Evolutionary conservation across 2,329 filamentous ascomycete species (phyloP), one percentile per base, ranked within the genome.

Genomic region (Teratosphaeria pseudoeucalypti): DNA sequence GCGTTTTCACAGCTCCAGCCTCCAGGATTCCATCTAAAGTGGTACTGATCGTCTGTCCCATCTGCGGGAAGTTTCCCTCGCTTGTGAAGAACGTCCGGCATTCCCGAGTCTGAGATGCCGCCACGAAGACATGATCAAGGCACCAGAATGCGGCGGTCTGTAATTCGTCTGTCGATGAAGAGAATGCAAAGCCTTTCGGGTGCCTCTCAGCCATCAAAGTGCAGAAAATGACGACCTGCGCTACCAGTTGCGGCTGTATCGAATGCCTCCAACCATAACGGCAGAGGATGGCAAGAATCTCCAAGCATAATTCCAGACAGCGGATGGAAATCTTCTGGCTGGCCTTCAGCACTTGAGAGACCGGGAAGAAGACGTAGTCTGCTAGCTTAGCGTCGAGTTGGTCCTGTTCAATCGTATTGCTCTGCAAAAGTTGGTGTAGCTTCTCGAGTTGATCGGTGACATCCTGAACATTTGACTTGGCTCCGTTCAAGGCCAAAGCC

Each of bases 341-440:
- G 63, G 85, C 82, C 60, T 90, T 86, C 67, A 99, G 86, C 47
- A 97, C 84, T 66, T 94, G 88, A 0, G 90, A 91, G 0, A 99
- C 78, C 0, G 94, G 94, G 63, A 96, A 96, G 78, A 97, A 97
- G 69, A 89, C 82, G 78, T 97, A 99, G 76, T 96, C 92, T 14
- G 92, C 90, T 19, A 97, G 77, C 71, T 91, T 92, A 57, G 86
- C 81, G 71, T 96, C 90, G 19, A 97, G 71, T 1, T 71, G 66
- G 63, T 73, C 68, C 39, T 75, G 72, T 7, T 67, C 68, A 26
- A 70, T 66, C 16, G 64, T 61, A 1, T 59, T 60, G 55, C 65
- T 55, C 26, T 66, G 61, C 0, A 85, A 72, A 16, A 72, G 70
- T 7, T 70, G 64, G 11, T 80, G 70, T 6, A 85, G 68, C 1